These are phyloP conservation scores for Digitaria exilis DNA, from an alignment of 202 grass and related monocot genomes.

Conservation along the genomic window DNA sequence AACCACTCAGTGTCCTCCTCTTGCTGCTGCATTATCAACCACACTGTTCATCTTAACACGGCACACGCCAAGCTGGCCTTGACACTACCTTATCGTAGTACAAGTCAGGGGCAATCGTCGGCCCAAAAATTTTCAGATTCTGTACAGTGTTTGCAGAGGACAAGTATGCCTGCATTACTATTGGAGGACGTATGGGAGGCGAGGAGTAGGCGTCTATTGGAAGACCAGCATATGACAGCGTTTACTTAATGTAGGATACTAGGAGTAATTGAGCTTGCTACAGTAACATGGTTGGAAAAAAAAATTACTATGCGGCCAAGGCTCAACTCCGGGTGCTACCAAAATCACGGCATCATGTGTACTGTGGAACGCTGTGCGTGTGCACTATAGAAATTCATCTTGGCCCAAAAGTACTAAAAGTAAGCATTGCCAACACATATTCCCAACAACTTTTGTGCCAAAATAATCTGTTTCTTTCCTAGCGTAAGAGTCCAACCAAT, in stretches of 20 bases:
- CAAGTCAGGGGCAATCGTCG: not conserved
- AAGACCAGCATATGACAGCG: too few species aligned
- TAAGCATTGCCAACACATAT: not conserved
- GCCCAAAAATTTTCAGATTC: not conserved
- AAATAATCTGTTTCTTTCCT: not conserved
- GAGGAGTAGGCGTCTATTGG: too few species aligned
- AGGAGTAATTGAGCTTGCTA: not conserved
- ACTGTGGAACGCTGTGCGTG: not conserved
- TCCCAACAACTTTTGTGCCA: not conserved
- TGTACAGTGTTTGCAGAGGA: not conserved
- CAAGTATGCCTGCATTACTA: not conserved
- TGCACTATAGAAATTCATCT: not conserved
- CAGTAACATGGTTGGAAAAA: not conserved
- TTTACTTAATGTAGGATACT: too few species aligned
- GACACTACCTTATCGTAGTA: not conserved
- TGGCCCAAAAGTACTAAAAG: not conserved
- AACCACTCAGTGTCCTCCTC: not conserved
- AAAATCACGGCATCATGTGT: not conserved
- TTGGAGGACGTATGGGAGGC: too few species aligned
- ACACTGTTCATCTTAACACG: constrained; percentile 13
- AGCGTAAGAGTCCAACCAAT: not conserved
- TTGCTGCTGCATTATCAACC: not conserved
- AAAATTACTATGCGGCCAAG: not conserved
- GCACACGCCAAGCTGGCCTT: not conserved
- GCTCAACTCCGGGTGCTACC: not conserved